Evolutionary conservation across 116 monocot genomes (phyloP).

Genomic region (Phalaenopsis hybrid): DNA sequence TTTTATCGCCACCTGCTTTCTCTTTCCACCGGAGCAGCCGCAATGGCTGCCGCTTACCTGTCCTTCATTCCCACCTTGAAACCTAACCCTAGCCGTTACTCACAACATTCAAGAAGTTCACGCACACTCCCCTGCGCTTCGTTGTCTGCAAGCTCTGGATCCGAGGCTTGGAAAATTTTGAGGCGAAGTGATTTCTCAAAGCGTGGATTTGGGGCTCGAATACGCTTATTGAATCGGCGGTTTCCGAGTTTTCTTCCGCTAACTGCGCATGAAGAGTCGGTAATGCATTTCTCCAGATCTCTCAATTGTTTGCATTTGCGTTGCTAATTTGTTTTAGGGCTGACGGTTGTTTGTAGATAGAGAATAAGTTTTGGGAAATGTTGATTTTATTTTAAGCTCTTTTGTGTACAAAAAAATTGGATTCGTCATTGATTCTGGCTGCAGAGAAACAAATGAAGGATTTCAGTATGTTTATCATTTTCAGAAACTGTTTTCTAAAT

Average conservation of each 20-base stretch:
- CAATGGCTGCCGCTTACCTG: slow-evolving; percentile 15
- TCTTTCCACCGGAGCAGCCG: background rate
- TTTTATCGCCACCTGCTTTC: background rate
- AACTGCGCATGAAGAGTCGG: slow-evolving; percentile 28
- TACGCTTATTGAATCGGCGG: slow-evolving; percentile 9
- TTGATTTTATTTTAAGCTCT: background rate
- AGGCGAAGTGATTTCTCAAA: no score
- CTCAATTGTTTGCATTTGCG: background rate
- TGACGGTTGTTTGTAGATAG: background rate
- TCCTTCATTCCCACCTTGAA: slow-evolving; percentile 5
- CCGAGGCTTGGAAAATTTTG: no score
- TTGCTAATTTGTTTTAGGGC: slow-evolving; percentile 1
- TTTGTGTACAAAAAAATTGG: background rate
- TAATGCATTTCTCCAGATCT: slow-evolving; percentile 8
- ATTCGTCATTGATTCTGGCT: background rate
- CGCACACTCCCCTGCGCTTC: background rate
- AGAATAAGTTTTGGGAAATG: background rate
- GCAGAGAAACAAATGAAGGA: background rate
- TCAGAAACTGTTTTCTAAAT: background rate
- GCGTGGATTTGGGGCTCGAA: background rate
- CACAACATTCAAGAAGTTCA: background rate
- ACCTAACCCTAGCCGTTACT: background rate
- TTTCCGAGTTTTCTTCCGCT: slow-evolving; percentile 7
- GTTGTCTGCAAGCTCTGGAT: no score
- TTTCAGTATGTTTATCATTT: background rate